Conservation (phyloP, 176 grass and related monocot genomes). For the Rhipidocladum racemiflorum region DNA sequence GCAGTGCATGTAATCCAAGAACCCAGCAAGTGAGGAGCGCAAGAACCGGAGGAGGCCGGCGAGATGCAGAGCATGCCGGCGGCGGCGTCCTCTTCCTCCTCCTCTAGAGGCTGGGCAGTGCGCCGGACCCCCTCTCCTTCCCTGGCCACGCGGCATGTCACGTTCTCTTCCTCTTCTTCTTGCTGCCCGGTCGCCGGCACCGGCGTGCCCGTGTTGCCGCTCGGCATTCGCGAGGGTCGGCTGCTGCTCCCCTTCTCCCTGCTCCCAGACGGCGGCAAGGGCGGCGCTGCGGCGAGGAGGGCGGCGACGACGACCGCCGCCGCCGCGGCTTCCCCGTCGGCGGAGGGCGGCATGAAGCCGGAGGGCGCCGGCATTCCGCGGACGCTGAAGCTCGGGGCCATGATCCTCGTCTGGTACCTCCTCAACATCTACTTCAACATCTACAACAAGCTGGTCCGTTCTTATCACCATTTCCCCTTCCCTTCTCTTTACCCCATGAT, state of each 20-base stretch:
- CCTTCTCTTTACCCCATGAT: background rate
- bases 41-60: background rate
- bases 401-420: constrained; percentile 68
- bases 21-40: background rate
- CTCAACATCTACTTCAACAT: constrained; percentile 92
- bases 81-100: background rate
- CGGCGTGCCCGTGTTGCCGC: constrained; percentile 5
- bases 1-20: background rate
- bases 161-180: background rate
- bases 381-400: constrained; percentile 44
- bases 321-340: background rate
- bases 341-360: background rate
- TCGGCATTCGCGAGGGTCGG: constrained; percentile 26
- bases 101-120: background rate
- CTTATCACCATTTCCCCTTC: background rate
- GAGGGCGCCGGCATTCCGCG: constrained; percentile 29
- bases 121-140: background rate
- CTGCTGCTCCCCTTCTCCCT: background rate
- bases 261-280: background rate
- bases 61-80: constrained; percentile 47
- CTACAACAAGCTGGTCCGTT: constrained; percentile 65
- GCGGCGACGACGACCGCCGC: background rate
- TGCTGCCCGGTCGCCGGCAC: constrained; percentile 3
- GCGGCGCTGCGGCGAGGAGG: background rate
- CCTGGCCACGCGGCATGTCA: constrained; percentile 5